Conservation (phyloP, 140 eudicot genomes). For the Anethum foeniculum region DNA sequence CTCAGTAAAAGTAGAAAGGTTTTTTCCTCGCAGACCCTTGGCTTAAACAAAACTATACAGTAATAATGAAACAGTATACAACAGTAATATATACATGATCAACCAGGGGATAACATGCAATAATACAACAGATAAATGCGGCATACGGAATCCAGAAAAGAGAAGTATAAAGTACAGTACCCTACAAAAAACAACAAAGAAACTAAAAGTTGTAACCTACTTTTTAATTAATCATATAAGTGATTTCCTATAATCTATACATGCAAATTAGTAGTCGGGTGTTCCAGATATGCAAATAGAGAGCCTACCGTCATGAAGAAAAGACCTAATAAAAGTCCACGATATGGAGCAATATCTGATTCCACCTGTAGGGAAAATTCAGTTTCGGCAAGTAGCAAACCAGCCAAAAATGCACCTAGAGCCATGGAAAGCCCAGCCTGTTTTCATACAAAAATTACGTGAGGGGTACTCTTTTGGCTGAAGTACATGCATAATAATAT, state of each 20-base stretch:
- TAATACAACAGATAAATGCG: neutral
- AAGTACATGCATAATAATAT: neutral
- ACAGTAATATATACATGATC: neutral
- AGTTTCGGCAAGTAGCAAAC: constrained; percentile 97
- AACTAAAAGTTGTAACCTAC: neutral
- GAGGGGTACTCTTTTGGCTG: neutral
- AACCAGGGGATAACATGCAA: neutral
- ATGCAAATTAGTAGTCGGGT: neutral
- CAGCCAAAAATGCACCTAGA: constrained; percentile 97
- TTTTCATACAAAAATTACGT: constrained; percentile 6
- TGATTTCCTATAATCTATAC: neutral
- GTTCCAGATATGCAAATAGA: neutral
- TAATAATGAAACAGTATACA: neutral
- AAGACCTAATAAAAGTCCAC: constrained; percentile 96
- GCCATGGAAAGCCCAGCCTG: constrained; percentile 99
- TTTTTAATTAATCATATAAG: neutral
- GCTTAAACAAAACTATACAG: neutral
- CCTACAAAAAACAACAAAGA: neutral
- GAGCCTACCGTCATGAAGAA: constrained; percentile 93
- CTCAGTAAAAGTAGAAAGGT: neutral
- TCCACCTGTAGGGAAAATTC: constrained; percentile 97
- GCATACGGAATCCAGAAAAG: neutral
- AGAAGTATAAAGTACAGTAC: neutral
- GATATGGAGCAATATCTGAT: constrained; percentile 99
- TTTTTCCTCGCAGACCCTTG: neutral